Percentiles rank a stretch among this genome's conserved stretches.
phyloP scores from a whole-genome alignment of 257 asterid genomes.

The Nicotiana noctiflora region DNA sequence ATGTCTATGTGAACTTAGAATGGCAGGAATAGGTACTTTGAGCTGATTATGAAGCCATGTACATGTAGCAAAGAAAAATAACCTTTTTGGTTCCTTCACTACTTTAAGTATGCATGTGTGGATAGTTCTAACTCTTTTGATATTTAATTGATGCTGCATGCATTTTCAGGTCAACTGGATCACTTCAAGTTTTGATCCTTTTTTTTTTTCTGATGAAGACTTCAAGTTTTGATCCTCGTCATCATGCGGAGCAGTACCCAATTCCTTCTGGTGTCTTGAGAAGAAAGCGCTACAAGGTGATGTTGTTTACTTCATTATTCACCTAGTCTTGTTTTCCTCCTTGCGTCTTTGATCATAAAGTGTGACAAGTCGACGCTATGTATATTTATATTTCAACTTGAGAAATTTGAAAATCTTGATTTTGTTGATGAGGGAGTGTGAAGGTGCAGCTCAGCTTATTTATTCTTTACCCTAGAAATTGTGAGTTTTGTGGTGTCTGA shows the following conservation, averaged over 20 bases:
- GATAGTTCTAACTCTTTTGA: not conserved
- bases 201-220: too few species aligned
- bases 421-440: conserved; percentile 17
- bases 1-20: not conserved
- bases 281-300: conserved; percentile 30
- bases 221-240: conserved; percentile 13
- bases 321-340: not conserved
- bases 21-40: not conserved
- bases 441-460: not conserved
- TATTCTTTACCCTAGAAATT: not conserved
- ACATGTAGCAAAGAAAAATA: not conserved
- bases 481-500: not conserved
- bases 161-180: too few species aligned
- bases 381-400: conserved; percentile 15
- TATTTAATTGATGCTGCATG: not conserved
- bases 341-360: not conserved
- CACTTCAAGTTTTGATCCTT: conserved; percentile 5
- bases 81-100: not conserved
- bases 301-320: not conserved
- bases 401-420: conserved; percentile 19
- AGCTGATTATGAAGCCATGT: not conserved
- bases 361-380: not conserved
- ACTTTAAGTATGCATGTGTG: not conserved
- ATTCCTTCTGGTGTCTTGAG: conserved; percentile 26
- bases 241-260: conserved; percentile 31